phyloP scores from a whole-genome alignment of 495 filamentous ascomycete species.

The Talaromyces thailandensis region DNA sequence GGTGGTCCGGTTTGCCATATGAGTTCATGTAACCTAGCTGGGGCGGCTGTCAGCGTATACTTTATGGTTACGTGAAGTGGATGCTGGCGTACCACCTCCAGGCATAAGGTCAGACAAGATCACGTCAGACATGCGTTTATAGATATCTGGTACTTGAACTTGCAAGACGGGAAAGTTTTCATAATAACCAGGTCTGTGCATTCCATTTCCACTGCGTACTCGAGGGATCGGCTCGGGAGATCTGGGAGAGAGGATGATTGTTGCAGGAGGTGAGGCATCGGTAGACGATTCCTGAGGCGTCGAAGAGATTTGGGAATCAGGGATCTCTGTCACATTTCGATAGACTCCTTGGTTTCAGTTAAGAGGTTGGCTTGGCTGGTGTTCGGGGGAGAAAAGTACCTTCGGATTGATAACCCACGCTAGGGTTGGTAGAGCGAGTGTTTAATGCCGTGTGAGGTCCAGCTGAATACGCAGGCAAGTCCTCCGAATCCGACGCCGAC shows the following conservation, averaged over 20 bases:
- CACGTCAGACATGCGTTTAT: neutral
- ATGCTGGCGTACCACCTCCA: neutral
- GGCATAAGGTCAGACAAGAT: neutral
- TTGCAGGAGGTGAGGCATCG: neutral
- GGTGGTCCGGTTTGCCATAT: neutral
- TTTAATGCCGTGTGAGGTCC: neutral
- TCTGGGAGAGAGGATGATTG: neutral
- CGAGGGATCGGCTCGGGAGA: neutral
- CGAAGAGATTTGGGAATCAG: neutral
- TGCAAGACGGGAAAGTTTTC: neutral
- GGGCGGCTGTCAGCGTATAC: neutral
- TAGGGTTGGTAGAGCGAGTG: neutral
- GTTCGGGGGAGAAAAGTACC: neutral
- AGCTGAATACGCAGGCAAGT: neutral
- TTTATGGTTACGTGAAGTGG: neutral
- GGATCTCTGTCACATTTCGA: neutral
- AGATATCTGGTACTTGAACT: neutral
- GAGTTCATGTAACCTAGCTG: neutral
- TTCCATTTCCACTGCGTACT: neutral
- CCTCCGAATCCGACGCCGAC: neutral
- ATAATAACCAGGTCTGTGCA: neutral
- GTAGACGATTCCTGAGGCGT: neutral
- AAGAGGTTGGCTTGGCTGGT: neutral
- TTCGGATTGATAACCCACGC: neutral
- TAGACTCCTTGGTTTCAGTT: neutral